These are phyloP conservation scores for Microstegium vimineum DNA, from an alignment of 176 grass and related monocot species.

Conservation along the genomic window DNA sequence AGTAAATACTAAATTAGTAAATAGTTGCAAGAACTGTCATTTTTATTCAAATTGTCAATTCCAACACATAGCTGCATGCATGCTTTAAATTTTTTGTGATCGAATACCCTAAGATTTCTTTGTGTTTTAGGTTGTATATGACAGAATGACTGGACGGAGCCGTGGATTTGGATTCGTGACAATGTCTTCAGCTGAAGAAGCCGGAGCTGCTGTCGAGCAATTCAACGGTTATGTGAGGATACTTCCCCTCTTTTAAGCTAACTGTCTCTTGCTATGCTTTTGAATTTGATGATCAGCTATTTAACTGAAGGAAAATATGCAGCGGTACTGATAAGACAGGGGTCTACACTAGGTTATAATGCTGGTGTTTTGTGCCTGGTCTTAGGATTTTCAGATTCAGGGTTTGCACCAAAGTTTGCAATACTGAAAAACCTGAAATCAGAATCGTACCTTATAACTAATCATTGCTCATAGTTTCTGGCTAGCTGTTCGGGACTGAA, in stretches of 20 bases:
- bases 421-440: not conserved
- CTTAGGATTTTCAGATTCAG: not conserved
- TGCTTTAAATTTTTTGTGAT: not conserved
- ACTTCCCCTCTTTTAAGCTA: not conserved
- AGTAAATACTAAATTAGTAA: not conserved
- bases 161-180: conserved; percentile 96
- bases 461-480: not conserved
- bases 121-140: conserved; percentile 80
- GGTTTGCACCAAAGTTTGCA: not conserved
- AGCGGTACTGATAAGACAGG: not conserved
- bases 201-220: conserved; percentile 54
- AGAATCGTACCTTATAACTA: not conserved
- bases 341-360: not conserved
- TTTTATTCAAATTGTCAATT: not conserved
- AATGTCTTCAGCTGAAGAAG: conserved; percentile 76
- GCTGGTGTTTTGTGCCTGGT: not conserved
- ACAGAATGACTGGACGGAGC: conserved; percentile 84
- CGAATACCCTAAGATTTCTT: not conserved
- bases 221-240: conserved; percentile 84
- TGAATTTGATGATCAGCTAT: not conserved
- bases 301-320: conserved; percentile 1
- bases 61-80: not conserved
- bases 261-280: not conserved
- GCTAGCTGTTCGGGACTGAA: not conserved
- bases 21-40: not conserved